Conservation (phyloP, 2,329 filamentous ascomycete species). For the Ascochyta clinopodiicola region DNA sequence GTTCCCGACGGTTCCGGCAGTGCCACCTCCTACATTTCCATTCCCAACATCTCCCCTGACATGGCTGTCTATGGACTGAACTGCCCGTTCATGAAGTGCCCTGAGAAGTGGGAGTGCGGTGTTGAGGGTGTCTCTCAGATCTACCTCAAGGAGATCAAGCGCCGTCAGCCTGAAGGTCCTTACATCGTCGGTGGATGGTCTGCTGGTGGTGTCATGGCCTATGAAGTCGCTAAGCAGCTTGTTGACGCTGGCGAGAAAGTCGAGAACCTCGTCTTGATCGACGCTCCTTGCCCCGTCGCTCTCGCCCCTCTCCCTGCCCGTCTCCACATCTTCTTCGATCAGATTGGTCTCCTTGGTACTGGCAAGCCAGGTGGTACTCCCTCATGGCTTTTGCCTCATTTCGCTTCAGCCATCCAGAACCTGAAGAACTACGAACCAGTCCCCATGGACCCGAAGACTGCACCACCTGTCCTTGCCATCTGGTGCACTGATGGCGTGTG, state of each 20-base stretch:
- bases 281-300: conserved; percentile 60
- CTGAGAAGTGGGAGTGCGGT: conserved; percentile 69
- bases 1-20: conserved; percentile 62
- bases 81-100: conserved; percentile 74
- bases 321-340: conserved; percentile 75
- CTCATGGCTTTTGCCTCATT: conserved; percentile 76
- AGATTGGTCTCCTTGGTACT: conserved; percentile 74
- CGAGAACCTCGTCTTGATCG: conserved; percentile 59
- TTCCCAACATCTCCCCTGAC: conserved; percentile 61
- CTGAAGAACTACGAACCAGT: conserved; percentile 73
- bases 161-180: conserved; percentile 70
- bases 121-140: conserved; percentile 69
- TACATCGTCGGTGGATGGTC: conserved; percentile 64
- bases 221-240: conserved; percentile 58
- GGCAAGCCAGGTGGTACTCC: conserved; percentile 66
- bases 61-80: conserved; percentile 64
- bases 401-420: conserved; percentile 70
- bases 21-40: conserved; percentile 71
- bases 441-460: conserved; percentile 65
- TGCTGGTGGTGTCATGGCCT: conserved; percentile 62
- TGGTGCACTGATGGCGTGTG: conserved; percentile 79
- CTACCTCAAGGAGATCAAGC: conserved; percentile 73
- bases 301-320: conserved; percentile 59
- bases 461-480: conserved; percentile 68
- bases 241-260: conserved; percentile 57